Percentiles rank a stretch among this genome's conserved stretches.
Evolutionary conservation across 805 yeast genomes (phyloP).

Genomic region (Sugiyamaella qingdaonensis): DNA sequence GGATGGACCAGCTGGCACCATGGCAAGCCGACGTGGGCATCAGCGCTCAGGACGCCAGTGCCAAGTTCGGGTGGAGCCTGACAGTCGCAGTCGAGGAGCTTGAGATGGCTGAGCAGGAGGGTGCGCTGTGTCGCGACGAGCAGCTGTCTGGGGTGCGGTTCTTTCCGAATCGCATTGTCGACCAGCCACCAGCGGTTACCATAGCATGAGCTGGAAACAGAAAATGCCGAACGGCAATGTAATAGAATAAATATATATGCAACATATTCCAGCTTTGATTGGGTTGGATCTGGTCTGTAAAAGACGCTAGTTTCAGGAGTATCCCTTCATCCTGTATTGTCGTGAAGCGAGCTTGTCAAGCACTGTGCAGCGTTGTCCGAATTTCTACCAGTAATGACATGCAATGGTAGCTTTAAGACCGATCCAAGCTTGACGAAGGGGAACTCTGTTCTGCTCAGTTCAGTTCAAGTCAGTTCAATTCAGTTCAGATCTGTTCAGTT

Average conservation of each 20-base stretch:
- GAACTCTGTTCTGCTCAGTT: too few species aligned
- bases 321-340: too few species aligned
- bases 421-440: too few species aligned
- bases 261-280: neutral
- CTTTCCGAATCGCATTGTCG: slow-evolving; percentile 42
- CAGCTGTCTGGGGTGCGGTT: slow-evolving; percentile 63
- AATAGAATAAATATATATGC: neutral
- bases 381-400: too few species aligned
- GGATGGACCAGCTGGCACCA: slow-evolving; percentile 22
- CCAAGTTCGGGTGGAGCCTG: slow-evolving; percentile 59
- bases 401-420: too few species aligned
- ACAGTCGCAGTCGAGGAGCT: slow-evolving; percentile 63
- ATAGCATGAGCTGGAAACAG: too few species aligned
- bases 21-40: slow-evolving; percentile 31
- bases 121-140: slow-evolving; percentile 61
- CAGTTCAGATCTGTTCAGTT: too few species aligned
- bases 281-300: neutral
- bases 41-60: slow-evolving; percentile 41
- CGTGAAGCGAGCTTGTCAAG: too few species aligned
- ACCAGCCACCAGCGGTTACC: neutral
- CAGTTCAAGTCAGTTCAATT: too few species aligned
- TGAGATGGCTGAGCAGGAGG: slow-evolving; percentile 52
- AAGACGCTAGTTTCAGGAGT: neutral
- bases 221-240: neutral
- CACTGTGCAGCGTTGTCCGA: too few species aligned